Conservation (phyloP, 257 asterid genomes). For the Paulownia fortunei region DNA sequence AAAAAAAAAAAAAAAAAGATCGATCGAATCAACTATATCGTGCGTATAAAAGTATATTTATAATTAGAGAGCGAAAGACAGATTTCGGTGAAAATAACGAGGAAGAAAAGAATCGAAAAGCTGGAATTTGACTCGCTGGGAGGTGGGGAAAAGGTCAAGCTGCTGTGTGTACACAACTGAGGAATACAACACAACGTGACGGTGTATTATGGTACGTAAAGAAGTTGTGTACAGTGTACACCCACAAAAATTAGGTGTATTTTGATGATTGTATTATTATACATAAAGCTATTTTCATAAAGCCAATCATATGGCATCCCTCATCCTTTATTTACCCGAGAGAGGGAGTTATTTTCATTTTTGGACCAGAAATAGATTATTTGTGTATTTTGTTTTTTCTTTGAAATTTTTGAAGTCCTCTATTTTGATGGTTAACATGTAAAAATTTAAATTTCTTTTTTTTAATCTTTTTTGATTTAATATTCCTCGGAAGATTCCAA, state of each 20-base stretch:
- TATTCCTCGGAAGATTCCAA: too few relatives aligned
- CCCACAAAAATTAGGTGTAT: constrained; percentile 32
- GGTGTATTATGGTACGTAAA: constrained; percentile 31
- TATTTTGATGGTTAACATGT: too few relatives aligned
- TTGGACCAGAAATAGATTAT: not conserved
- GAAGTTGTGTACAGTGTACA: constrained; percentile 26
- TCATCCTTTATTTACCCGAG: not conserved
- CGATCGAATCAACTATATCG: constrained; percentile 31
- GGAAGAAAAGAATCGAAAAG: constrained; percentile 17
- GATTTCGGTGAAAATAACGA: constrained; percentile 21
- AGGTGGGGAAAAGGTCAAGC: constrained; percentile 48
- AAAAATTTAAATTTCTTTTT: too few relatives aligned
- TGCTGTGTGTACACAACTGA: constrained; percentile 2
- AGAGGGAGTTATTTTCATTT: not conserved
- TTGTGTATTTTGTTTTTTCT: too few relatives aligned
- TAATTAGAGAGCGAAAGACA: not conserved
- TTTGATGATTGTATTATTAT: constrained; percentile 15
- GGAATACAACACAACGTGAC: constrained; percentile 8
- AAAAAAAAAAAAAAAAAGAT: not conserved
- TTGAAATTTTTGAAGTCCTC: too few relatives aligned
- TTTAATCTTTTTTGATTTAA: too few relatives aligned
- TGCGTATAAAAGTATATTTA: not conserved
- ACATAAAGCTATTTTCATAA: not conserved
- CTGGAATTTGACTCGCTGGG: constrained; percentile 55
- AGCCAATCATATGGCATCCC: constrained; percentile 29